phyloP scores from a whole-genome alignment of 1,139 yeast species.

The Nadsonia commutata region DNA sequence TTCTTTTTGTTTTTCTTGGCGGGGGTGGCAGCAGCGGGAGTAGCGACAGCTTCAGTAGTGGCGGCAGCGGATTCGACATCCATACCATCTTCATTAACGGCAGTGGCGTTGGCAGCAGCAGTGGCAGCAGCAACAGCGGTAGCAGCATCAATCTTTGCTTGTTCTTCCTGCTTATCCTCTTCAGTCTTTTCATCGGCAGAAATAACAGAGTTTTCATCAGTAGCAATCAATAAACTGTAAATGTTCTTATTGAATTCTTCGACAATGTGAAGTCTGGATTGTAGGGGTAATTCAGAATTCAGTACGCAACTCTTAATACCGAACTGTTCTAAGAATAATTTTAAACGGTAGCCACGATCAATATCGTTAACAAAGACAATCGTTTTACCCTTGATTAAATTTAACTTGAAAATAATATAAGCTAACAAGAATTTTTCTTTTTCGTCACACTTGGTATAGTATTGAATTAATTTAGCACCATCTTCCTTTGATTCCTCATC shows the following conservation, averaged over 20 bases:
- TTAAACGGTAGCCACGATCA: slow-evolving; percentile 88
- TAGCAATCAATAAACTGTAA: slow-evolving; percentile 78
- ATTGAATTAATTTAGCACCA: slow-evolving; percentile 56
- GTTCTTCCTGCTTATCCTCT: slow-evolving; percentile 16
- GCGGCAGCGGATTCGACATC: slow-evolving; percentile 9
- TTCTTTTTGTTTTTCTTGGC: slow-evolving; percentile 11
- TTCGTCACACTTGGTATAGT: slow-evolving; percentile 74
- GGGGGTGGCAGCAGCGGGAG: slow-evolving; percentile 5
- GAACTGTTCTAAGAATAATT: slow-evolving; percentile 84
- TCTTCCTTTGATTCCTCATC: slow-evolving; percentile 37
- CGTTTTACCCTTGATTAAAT: slow-evolving; percentile 82
- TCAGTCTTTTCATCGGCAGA: slow-evolving; percentile 34
- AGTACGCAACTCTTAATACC: slow-evolving; percentile 81
- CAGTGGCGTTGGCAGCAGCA: too few species aligned
- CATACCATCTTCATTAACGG: too few species aligned
- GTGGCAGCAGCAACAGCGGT: too few species aligned
- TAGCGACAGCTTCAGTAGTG: slow-evolving; percentile 6
- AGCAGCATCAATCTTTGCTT: slow-evolving; percentile 10
- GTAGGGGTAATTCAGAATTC: slow-evolving; percentile 84
- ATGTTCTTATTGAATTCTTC: slow-evolving; percentile 89
- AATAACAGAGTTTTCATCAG: slow-evolving; percentile 62
- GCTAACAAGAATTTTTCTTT: slow-evolving; percentile 82
- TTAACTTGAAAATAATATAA: slow-evolving; percentile 82
- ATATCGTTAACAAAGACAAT: slow-evolving; percentile 83
- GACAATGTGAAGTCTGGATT: slow-evolving; percentile 86